Evolutionary conservation across 345 rosid species (phyloP).

Genomic region (Bruguiera sexangula): DNA sequence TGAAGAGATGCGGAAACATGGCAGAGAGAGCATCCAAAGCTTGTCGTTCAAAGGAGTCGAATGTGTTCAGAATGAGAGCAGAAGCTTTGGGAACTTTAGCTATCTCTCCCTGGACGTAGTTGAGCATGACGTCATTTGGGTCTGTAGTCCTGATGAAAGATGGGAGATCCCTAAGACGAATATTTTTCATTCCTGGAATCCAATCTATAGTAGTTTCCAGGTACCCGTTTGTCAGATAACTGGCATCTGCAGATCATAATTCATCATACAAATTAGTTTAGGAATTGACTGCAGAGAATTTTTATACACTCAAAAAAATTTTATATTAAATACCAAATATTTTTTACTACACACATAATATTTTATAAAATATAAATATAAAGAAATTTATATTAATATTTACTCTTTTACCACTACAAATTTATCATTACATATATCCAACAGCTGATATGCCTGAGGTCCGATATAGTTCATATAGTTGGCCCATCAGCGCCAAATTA

Average conservation of each 20-base stretch:
- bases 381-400: too few relatives aligned
- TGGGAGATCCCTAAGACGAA: conserved; percentile 47
- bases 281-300: too few relatives aligned
- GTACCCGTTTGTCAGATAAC: conserved; percentile 26
- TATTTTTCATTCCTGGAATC: conserved; percentile 44
- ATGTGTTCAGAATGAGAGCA: conserved; percentile 41
- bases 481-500: too few relatives aligned
- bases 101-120: conserved; percentile 13
- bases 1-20: conserved; percentile 1
- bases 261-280: not conserved
- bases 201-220: conserved; percentile 39
- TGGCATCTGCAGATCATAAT: conserved; percentile 28
- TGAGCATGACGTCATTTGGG: conserved; percentile 32
- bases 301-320: too few relatives aligned
- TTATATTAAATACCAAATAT: too few relatives aligned
- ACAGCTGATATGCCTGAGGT: too few relatives aligned
- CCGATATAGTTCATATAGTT: too few relatives aligned
- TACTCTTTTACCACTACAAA: too few relatives aligned
- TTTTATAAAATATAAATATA: too few relatives aligned
- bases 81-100: conserved; percentile 29
- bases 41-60: conserved; percentile 31
- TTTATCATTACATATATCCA: too few relatives aligned
- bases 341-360: too few relatives aligned
- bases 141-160: conserved; percentile 35
- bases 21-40: conserved; percentile 24